Evolutionary conservation across 768 basidiomycete species (phyloP), one percentile per base, ranked within the genome.

Genomic region (Russula sp.): DNA sequence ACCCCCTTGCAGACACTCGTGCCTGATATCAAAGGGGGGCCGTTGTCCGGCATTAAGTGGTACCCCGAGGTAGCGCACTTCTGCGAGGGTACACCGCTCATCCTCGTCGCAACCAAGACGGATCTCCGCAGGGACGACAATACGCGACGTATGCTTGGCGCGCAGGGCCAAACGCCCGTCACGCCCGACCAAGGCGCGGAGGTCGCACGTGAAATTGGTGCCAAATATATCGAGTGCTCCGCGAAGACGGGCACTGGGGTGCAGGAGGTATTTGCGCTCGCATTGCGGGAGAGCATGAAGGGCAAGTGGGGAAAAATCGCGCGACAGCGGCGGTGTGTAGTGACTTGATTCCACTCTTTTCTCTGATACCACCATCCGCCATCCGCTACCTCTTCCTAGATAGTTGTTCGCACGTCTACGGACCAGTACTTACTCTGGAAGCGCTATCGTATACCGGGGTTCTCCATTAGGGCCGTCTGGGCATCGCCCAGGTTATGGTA

Each of bases 181-280:
- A 84, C 90, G 1, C 74, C 89, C 3, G 88, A 90, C 67, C 92
- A 94, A 71, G 97, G 96, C 1, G 81, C 79, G 3, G 79, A 78
- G n/a, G 89, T 96, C 28, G 96, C 96, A 28, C 85, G 86, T 71
- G 92, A 95, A 71, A 98, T 99, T 57, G 94, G 94, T 28, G 94
- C 94, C 20, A 83, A 85, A 74, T 99, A 98, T 74, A 80, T 88
- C 66, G 96, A 99, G 75, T 98, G 97, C 76, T 91, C 89, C 38
- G 92, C 95, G 52, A 98, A 96, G 79, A 87, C 85, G n/a, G 92
- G 94, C 5, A 79, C 77, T 18, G 93, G 93, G 54, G 92, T 98
- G 50, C 87, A 91, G 67, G 93, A 95, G 52, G 95, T 98, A 42
- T 98, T 99, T 75, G 81, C 86, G 46, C 81, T 89, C 16, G 97